These are phyloP conservation scores for Arthrobotrys conoides DNA, from an alignment of 2,329 filamentous ascomycete species.

Conservation along the genomic window DNA sequence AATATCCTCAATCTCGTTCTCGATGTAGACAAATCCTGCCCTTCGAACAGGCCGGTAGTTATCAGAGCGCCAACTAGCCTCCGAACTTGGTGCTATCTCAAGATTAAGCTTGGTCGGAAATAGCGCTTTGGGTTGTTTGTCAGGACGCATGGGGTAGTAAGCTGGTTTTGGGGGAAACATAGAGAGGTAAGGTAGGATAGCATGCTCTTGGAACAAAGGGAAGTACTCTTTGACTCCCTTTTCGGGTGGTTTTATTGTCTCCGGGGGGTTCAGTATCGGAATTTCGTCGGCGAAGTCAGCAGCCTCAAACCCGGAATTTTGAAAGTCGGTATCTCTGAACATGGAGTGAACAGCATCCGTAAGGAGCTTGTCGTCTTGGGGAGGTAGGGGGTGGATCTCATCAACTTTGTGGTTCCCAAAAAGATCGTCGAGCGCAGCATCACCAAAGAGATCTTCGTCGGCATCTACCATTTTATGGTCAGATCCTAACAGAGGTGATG, in stretches of 20 bases:
- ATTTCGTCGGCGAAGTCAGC: conserved; percentile 2
- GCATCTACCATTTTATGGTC: conserved; percentile 52
- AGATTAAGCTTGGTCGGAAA: conserved; percentile 89
- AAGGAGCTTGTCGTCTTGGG: conserved; percentile 59
- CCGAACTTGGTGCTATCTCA: conserved; percentile 87
- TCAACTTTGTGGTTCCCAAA: conserved; percentile 47
- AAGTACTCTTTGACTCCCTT: conserved; percentile 80
- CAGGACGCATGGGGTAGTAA: conserved; percentile 82
- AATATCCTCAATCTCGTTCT: conserved; percentile 68
- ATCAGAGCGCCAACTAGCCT: conserved; percentile 73
- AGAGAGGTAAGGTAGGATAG: conserved; percentile 83
- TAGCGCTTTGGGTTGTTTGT: conserved; percentile 84
- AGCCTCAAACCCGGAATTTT: conserved; percentile 37
- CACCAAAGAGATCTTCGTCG: conserved; percentile 68
- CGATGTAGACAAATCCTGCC: conserved; percentile 73
- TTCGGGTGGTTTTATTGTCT: neutral
- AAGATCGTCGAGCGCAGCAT: conserved; percentile 66
- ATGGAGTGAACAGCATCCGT: conserved; percentile 44
- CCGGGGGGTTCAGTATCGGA: conserved; percentile 18
- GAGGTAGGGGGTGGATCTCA: conserved; percentile 61
- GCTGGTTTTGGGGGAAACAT: conserved; percentile 83
- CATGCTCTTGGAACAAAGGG: conserved; percentile 82
- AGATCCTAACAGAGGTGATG: conserved; percentile 29
- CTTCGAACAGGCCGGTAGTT: conserved; percentile 69
- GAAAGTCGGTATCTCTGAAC: conserved; percentile 53